phyloP scores from a whole-genome alignment of 495 filamentous ascomycete genomes.

The Daldinia decipiens region DNA sequence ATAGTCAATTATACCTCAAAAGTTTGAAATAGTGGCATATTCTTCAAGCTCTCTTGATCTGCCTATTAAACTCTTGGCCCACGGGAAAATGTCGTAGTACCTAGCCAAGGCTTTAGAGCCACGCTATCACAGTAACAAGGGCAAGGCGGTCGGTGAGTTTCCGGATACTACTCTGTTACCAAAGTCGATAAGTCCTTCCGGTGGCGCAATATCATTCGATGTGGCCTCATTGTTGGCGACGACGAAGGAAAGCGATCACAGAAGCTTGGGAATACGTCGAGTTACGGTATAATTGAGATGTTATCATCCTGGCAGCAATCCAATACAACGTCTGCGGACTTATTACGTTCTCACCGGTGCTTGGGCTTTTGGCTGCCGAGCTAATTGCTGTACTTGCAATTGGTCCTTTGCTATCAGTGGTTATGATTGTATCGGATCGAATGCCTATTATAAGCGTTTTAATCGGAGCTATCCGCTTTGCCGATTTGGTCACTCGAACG shows the following conservation, averaged over 20 bases:
- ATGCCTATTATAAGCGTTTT: neutral
- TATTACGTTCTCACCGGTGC: neutral
- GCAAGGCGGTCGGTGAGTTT: neutral
- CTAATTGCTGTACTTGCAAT: slow-evolving; percentile 2
- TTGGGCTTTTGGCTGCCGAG: neutral
- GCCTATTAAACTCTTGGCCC: neutral
- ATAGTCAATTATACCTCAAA: neutral
- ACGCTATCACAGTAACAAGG: slow-evolving; percentile 2
- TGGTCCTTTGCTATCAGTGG: neutral
- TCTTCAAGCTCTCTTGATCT: neutral
- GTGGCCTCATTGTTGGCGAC: neutral
- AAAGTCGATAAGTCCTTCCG: neutral
- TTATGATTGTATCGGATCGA: neutral
- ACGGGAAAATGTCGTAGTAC: neutral
- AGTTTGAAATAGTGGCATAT: neutral
- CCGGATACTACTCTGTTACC: neutral
- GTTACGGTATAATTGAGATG: neutral
- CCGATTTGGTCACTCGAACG: neutral
- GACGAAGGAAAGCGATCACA: neutral
- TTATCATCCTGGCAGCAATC: slow-evolving; percentile 3
- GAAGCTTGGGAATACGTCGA: neutral
- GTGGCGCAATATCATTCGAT: slow-evolving; percentile 4
- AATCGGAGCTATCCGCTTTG: neutral
- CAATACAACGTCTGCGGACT: neutral
- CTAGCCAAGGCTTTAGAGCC: neutral